Base-by-base conservation (phyloP, 78 protist species). In the Acrasis kona region DNA sequence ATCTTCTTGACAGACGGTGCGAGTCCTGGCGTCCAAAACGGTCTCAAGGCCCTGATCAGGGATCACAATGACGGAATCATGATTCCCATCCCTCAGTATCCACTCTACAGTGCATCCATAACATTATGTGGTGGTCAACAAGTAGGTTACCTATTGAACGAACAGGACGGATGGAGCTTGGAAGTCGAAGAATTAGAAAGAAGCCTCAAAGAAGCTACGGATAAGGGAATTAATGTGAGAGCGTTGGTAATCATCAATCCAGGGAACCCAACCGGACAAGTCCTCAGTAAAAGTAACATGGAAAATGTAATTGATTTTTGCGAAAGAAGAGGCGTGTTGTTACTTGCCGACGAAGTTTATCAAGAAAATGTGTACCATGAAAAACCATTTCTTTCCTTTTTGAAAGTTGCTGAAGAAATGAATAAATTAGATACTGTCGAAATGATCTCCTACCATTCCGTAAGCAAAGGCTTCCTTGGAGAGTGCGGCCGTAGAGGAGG, bases 1-100 rank as follows among this genome's bases (percentile, higher is more conserved):
- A 89, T 98, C 35, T 97, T 92, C 85, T 82, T 98, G 31, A 93
- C 99, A 8, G 93, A 93, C 65, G 99, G 99, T 32, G 99, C 99
- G 2, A 57, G 85, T 2, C 84, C 65, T 31, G 98, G 89, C 35
- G 89, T 97, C 1, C 38, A 83, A 67, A 30, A 40, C 2, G 32
- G 85, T 6, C 31, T 91, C 27, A 27, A 78, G 39, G 6, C 71
- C 31, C 50, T 97, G 37, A 87, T 89, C 27, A 30, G 35, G 42
- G 31, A 2, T n/a, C 39, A 3, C 38, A 32, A 42, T 12, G 70
- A 79, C 57, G 83, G 72, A 27, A 84, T 93, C 50, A 39, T 97
- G 81, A 89, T 95, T 37, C 99, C 99, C 6, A 94, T 96, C 19
- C 99, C 99, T 40, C 99, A 97, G 88, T 98, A 98, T 77, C 99